These are phyloP conservation scores for Colletotrichum sojae DNA, from an alignment of 2,329 filamentous ascomycete species.

Conservation along the genomic window DNA sequence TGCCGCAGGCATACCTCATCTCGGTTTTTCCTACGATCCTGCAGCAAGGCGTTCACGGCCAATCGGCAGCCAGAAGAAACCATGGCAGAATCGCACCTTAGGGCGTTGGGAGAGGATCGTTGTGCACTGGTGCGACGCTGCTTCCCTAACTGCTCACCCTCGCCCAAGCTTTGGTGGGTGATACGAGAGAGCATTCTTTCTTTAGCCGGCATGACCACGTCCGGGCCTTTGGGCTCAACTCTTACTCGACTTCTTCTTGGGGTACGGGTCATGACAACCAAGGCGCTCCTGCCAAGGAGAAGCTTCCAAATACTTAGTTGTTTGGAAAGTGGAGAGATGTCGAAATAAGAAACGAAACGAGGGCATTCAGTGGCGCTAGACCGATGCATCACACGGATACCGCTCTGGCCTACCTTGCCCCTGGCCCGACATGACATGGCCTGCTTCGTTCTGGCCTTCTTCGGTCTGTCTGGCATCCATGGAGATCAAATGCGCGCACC, in stretches of 20 bases:
- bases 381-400: background rate
- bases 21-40: constrained; percentile 42
- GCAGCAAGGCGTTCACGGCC: constrained; percentile 39
- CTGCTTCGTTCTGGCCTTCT: no score
- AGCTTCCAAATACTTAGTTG: constrained; percentile 34
- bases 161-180: constrained; percentile 19
- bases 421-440: background rate
- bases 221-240: constrained; percentile 1
- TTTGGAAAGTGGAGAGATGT: constrained; percentile 25
- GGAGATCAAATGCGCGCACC: no score
- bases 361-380: constrained; percentile 36
- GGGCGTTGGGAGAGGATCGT: background rate
- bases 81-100: background rate
- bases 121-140: background rate
- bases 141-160: background rate
- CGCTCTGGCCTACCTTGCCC: background rate
- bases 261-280: background rate
- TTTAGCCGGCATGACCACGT: constrained; percentile 20
- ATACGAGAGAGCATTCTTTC: constrained; percentile 5
- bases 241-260: background rate
- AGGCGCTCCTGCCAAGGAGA: constrained; percentile 17
- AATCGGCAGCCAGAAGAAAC: constrained; percentile 25
- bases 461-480: no score
- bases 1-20: constrained; percentile 39
- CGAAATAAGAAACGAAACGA: constrained; percentile 40